phyloP scores from a whole-genome alignment of 257 asterid genomes.

The Thymus quinquecostatus region DNA sequence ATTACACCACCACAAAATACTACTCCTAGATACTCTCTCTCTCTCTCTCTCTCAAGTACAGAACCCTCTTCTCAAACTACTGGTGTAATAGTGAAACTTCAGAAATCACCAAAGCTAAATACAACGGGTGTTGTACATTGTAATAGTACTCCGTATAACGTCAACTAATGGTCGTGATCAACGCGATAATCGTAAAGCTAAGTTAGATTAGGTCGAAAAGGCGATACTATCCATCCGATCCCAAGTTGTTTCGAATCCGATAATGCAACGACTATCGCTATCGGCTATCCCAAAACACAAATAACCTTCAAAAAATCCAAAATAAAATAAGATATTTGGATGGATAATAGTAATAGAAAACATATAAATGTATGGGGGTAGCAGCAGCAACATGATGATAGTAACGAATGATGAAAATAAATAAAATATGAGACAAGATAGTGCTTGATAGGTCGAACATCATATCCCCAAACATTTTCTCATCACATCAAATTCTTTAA shows the following conservation, averaged over 20 bases:
- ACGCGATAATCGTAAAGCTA: neutral
- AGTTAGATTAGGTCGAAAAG: neutral
- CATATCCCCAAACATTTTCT: constrained; percentile 32
- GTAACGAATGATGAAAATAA: constrained; percentile 25
- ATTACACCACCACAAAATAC: no score
- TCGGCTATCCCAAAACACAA: constrained; percentile 25
- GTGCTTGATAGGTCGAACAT: constrained; percentile 20
- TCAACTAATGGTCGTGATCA: neutral
- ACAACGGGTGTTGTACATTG: no score
- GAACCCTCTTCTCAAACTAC: no score
- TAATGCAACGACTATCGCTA: constrained; percentile 31
- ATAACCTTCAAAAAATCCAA: constrained; percentile 5
- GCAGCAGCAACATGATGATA: constrained; percentile 36
- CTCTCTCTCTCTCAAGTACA: no score
- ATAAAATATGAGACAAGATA: constrained; percentile 40
- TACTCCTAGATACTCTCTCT: no score
- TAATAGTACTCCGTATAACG: no score
- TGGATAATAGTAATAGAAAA: neutral
- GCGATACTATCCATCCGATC: neutral
- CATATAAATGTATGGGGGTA: constrained; percentile 1
- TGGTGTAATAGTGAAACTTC: no score
- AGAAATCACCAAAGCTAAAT: no score
- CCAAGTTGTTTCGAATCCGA: neutral
- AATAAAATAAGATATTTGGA: neutral
- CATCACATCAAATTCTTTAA: constrained; percentile 25